Evolutionary conservation across 805 yeast genomes (phyloP).

Genomic region (Monosporozyma aerobia): DNA sequence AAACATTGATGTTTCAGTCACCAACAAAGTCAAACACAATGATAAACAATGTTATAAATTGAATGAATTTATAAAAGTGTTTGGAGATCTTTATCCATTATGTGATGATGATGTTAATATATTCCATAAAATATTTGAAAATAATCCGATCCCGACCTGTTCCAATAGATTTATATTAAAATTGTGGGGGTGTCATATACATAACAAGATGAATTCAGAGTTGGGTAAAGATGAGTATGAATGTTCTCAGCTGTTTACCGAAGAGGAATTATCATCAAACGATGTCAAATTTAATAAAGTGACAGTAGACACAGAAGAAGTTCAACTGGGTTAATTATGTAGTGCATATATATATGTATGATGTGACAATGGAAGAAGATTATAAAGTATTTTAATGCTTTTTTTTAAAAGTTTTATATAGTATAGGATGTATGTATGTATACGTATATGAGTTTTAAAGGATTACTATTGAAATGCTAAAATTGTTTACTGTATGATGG

Average conservation of each 20-base stretch:
- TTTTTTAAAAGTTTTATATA: too few species aligned
- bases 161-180: slow-evolving; percentile 70
- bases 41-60: not conserved
- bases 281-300: slow-evolving; percentile 34
- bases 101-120: slow-evolving; percentile 82
- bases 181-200: slow-evolving; percentile 90
- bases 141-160: slow-evolving; percentile 81
- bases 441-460: too few species aligned
- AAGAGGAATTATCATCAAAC: slow-evolving; percentile 53
- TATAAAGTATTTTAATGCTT: too few species aligned
- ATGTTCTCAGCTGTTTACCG: slow-evolving; percentile 55
- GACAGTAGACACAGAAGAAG: slow-evolving; percentile 10
- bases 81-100: slow-evolving; percentile 91
- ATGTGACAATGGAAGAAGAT: not conserved
- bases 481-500: too few species aligned
- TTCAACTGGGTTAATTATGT: slow-evolving; percentile 11
- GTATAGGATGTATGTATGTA: too few species aligned
- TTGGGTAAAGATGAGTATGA: slow-evolving; percentile 79
- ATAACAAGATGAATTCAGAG: slow-evolving; percentile 82
- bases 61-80: slow-evolving; percentile 50
- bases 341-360: not conserved
- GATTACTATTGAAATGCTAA: too few species aligned
- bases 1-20: not conserved
- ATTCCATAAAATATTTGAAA: slow-evolving; percentile 54
- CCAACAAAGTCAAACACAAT: not conserved